Base-by-base conservation (phyloP, 2,329 filamentous ascomycete species). In the Aspergillus arachidicola region DNA sequence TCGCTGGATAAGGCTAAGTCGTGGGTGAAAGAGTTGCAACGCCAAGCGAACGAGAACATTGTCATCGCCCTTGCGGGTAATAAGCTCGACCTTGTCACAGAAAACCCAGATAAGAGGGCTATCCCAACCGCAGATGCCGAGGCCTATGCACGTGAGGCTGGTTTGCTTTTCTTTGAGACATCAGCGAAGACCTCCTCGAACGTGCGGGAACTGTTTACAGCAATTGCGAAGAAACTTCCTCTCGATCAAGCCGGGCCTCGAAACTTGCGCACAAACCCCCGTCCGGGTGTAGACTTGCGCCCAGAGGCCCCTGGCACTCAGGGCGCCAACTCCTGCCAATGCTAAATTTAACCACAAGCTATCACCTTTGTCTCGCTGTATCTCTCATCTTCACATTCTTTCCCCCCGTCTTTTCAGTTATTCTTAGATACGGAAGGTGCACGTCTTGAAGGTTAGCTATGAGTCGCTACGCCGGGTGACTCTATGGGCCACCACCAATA, bases 31-130 rank as follows among this genome's bases (percentile, higher is more conserved):
- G 95, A 99, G 79, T 89, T 99, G 60, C 95, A 99, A 81, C 90
- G 95, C 77, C 95, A 99, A 82, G 95, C 96, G 67, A 99, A 98
- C 84, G 95, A 99, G 82, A 98, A 98, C 82, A 99, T 99, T 79
- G 94, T 99, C 80, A 99, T 99, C 75, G 95, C 95, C 54, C 89
- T 99, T 50, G 95, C 94, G 59, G 95, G 95, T 67, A 99, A 99
- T 86, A 98, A 99, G 83, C 85, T 97, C 75, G 95, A 99, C 86
- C 84, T 99, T 71, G 95, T 97, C 66, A 94, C 89, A 67, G 94
- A 97, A 76, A 91, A 92, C 77, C 94, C 94, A 55, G 94, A 97
- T 79, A 98, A 98, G 87, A 91, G 95, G 75, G 95, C 94, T 48
- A 95, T 99, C 66, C 78, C 89, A 65, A 91, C 91, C 26, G 91